A percentile compares a stretch with the other conserved stretches of the same genome.
These are phyloP conservation scores for Adansonia rubrostipa DNA, from an alignment of 441 rosid species.

Conservation along the genomic window DNA sequence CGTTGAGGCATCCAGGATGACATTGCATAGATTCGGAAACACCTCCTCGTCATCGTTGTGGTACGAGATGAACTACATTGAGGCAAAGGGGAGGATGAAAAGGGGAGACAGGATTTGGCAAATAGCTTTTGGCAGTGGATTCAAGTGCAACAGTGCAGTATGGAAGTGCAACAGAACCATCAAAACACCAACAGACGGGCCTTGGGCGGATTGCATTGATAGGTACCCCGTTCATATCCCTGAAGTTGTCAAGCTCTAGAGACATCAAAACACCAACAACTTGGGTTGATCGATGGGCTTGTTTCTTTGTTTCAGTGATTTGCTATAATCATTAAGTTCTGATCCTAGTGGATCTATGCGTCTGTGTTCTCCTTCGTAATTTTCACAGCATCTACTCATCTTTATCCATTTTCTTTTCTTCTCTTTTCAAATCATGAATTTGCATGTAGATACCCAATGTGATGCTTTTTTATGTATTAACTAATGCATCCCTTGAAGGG, in stretches of 20 bases:
- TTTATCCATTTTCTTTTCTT: neutral
- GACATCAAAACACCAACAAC: neutral
- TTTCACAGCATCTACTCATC: neutral
- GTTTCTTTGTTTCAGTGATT: slow-evolving; percentile 5
- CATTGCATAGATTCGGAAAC: slow-evolving; percentile 86
- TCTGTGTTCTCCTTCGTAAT: neutral
- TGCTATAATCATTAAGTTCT: slow-evolving; percentile 9
- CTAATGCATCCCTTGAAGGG: neutral
- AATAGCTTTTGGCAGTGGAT: slow-evolving; percentile 92
- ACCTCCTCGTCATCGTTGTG: slow-evolving; percentile 92
- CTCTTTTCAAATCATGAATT: neutral
- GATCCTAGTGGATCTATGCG: slow-evolving; percentile 9
- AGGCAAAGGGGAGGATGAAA: slow-evolving; percentile 85
- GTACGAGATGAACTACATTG: slow-evolving; percentile 84
- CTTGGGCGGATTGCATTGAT: slow-evolving; percentile 84
- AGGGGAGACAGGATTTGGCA: slow-evolving; percentile 93
- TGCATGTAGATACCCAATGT: neutral
- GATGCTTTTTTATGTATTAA: neutral
- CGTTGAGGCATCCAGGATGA: slow-evolving; percentile 93
- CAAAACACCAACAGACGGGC: slow-evolving; percentile 59
- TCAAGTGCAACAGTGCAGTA: slow-evolving; percentile 92
- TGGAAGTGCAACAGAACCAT: slow-evolving; percentile 86
- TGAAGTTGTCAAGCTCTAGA: slow-evolving; percentile 78
- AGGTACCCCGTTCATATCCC: slow-evolving; percentile 89
- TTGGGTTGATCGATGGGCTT: neutral